phyloP scores from a whole-genome alignment of 257 asterid species.

The Coffea eugenioides region DNA sequence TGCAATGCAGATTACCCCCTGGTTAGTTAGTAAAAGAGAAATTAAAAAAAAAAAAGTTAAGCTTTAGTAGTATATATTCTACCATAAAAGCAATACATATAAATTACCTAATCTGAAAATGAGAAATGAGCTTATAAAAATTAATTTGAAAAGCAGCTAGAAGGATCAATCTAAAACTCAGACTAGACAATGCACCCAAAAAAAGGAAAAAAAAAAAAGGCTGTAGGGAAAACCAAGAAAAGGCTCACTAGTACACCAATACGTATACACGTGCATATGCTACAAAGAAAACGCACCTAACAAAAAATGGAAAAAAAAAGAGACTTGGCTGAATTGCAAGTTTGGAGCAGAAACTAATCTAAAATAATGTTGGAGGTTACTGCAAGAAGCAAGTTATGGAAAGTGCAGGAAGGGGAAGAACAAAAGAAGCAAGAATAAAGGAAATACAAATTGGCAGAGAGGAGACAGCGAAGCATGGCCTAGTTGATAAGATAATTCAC shows the following conservation, averaged over 20 bases:
- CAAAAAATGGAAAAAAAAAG: neutral
- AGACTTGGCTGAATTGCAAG: neutral
- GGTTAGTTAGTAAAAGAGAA: conserved; percentile 14
- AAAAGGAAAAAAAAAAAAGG: neutral
- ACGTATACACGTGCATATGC: neutral
- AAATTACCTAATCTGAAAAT: neutral
- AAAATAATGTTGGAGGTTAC: neutral
- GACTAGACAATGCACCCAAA: neutral
- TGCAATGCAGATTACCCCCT: conserved; percentile 21
- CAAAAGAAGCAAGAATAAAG: neutral
- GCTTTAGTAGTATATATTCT: neutral
- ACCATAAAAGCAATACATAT: neutral
- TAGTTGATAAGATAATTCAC: too few relatives aligned
- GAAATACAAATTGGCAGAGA: too few relatives aligned
- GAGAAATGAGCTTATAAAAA: neutral
- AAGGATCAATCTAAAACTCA: neutral
- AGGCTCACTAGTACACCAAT: neutral
- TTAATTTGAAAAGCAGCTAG: neutral
- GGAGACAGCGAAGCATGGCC: too few relatives aligned
- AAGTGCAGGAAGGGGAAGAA: neutral
- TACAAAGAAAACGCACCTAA: neutral
- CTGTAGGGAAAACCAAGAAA: neutral
- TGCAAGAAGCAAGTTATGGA: neutral
- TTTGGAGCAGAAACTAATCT: neutral
- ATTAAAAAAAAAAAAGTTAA: neutral